Conservation (phyloP, 495 filamentous ascomycete species). For the Parathielavia hyrcaniae region DNA sequence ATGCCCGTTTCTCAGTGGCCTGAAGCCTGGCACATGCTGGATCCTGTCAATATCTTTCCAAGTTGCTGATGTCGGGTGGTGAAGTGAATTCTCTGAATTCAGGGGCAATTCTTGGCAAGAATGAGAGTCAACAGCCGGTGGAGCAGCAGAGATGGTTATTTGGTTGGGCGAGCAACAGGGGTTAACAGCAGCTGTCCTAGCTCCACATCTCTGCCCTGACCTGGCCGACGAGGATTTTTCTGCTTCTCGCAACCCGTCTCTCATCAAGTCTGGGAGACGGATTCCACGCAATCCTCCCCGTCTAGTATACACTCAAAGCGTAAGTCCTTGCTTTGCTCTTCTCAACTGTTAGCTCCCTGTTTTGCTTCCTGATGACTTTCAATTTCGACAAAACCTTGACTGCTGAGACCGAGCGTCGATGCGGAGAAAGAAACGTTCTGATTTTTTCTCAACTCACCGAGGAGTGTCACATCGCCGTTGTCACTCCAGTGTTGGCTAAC, state of each 20-base stretch:
- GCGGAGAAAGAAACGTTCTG: constrained; percentile 24
- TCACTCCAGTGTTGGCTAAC: not conserved
- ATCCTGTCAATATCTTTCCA: too few relatives aligned
- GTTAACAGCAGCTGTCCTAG: not conserved
- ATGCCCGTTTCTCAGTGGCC: too few relatives aligned
- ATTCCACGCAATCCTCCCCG: not conserved
- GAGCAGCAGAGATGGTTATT: not conserved
- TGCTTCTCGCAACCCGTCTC: not conserved
- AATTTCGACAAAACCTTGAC: constrained; percentile 35
- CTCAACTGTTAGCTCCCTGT: not conserved
- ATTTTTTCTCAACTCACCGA: not conserved
- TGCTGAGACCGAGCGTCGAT: constrained; percentile 25
- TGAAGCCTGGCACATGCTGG: too few relatives aligned
- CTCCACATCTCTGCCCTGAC: too few relatives aligned
- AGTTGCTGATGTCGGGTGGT: too few relatives aligned
- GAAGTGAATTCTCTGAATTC: not conserved
- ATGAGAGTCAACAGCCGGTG: not conserved
- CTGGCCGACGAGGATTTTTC: not conserved
- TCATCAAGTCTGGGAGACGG: too few relatives aligned
- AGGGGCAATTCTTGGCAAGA: not conserved
- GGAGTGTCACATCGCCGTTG: not conserved
- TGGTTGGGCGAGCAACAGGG: not conserved
- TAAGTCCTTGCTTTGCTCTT: not conserved
- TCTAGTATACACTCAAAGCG: not conserved
- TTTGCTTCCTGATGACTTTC: constrained; percentile 25